These are phyloP conservation scores for Diplodia sapinea DNA, from an alignment of 2,329 filamentous ascomycete species.

Conservation along the genomic window DNA sequence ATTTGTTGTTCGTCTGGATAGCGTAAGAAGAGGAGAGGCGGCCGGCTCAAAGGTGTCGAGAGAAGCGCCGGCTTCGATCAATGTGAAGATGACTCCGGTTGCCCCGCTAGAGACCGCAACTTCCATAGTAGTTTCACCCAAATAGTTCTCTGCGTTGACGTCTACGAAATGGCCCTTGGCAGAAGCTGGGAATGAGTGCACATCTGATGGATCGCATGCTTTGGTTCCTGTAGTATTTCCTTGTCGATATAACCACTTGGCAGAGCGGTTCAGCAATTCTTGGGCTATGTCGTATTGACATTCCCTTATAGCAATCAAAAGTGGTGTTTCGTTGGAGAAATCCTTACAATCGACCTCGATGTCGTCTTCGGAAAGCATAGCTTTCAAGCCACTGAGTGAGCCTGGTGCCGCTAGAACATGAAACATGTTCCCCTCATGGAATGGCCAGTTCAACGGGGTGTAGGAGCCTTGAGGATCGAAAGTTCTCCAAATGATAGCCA, in stretches of 20 bases:
- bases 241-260: neutral
- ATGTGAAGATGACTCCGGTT: neutral
- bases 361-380: neutral
- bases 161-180: neutral
- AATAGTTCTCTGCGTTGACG: neutral
- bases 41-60: neutral
- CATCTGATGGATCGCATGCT: rapidly evolving
- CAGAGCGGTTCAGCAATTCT: neutral
- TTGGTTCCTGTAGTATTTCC: rapidly evolving
- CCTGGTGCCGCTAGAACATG: neutral
- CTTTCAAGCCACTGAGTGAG: neutral
- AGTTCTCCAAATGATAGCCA: neutral
- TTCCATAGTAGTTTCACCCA: neutral
- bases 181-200: neutral
- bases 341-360: neutral
- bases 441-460: neutral
- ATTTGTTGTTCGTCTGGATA: neutral
- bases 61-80: neutral
- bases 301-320: too few species aligned
- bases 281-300: too few species aligned
- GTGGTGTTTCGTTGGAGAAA: neutral
- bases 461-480: neutral
- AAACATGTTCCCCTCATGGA: rapidly evolving
- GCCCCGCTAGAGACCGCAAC: neutral
- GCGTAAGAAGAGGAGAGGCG: neutral